phyloP scores from a whole-genome alignment of 306 rosid genomes.

The Quercus wislizeni region DNA sequence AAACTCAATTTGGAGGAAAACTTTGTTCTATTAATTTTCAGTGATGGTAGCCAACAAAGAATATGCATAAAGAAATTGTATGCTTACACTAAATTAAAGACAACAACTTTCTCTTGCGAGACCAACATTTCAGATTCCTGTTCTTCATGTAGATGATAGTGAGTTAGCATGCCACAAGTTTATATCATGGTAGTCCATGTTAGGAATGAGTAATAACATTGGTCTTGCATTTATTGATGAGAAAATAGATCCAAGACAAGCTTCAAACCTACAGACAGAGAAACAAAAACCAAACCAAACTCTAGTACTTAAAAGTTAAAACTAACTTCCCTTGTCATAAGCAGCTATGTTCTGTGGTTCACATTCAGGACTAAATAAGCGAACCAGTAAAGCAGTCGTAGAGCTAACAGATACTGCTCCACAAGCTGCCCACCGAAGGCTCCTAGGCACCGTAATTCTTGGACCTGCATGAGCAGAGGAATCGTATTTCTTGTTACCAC shows the following conservation, averaged over 20 bases:
- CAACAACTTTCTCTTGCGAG: background rate
- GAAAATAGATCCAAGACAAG: background rate
- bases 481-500: background rate
- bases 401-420: slow-evolving; percentile 78
- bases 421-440: slow-evolving; percentile 86
- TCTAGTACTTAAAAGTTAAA: background rate
- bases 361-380: slow-evolving; percentile 86
- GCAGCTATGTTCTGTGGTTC: slow-evolving; percentile 97
- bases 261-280: background rate
- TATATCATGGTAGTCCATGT: background rate
- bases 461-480: slow-evolving; percentile 61
- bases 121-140: background rate
- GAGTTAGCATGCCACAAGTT: background rate
- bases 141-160: too few relatives aligned
- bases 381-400: slow-evolving; percentile 79
- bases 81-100: background rate
- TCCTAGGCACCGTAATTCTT: slow-evolving; percentile 73
- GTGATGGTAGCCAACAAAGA: too few relatives aligned
- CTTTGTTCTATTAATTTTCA: too few relatives aligned
- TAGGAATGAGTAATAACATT: background rate
- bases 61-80: too few relatives aligned
- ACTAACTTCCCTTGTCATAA: slow-evolving; percentile 66
- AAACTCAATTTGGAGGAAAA: too few relatives aligned
- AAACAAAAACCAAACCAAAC: too few relatives aligned
- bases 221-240: background rate